Conservation (phyloP, 2,329 filamentous ascomycete genomes). For the Xylariales sp. region DNA sequence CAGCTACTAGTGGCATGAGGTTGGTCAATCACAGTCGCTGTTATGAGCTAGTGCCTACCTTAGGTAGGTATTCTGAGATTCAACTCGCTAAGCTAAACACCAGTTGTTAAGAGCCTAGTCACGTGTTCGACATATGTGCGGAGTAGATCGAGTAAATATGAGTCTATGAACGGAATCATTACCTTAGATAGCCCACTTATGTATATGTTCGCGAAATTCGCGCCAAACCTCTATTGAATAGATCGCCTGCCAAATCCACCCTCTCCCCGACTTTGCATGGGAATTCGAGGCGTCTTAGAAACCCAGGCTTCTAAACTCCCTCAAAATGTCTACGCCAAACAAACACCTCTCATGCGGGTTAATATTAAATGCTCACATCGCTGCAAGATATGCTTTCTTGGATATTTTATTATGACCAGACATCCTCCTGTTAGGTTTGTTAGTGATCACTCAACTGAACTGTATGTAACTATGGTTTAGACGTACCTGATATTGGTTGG, state of each 20-base stretch:
- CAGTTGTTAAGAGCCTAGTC: neutral
- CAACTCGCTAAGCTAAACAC: neutral
- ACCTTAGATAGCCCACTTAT: conserved; percentile 42
- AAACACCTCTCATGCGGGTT: conserved; percentile 45
- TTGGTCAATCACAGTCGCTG: too few species aligned
- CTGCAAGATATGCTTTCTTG: conserved; percentile 40
- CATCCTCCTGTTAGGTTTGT: conserved; percentile 69
- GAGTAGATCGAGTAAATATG: conserved; percentile 27
- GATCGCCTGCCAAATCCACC: conserved; percentile 38
- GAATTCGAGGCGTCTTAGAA: conserved; percentile 25
- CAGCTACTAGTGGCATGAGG: neutral
- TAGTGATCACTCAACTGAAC: conserved; percentile 45
- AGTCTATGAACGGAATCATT: conserved; percentile 46
- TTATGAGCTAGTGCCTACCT: too few species aligned
- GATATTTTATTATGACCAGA: conserved; percentile 68
- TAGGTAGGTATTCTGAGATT: too few species aligned
- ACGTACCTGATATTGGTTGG: conserved; percentile 93
- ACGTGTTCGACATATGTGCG: neutral
- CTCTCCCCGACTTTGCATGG: conserved; percentile 32
- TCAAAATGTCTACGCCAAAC: conserved; percentile 38
- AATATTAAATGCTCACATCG: conserved; percentile 42
- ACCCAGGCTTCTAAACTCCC: conserved; percentile 41
- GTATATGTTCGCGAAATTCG: conserved; percentile 35
- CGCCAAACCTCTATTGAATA: conserved; percentile 32
- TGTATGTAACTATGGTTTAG: conserved; percentile 5